Percentiles rank a stretch among this genome's conserved stretches.
Conservation (phyloP, 805 yeast species). For the Kodamaea lidongshanica region DNA sequence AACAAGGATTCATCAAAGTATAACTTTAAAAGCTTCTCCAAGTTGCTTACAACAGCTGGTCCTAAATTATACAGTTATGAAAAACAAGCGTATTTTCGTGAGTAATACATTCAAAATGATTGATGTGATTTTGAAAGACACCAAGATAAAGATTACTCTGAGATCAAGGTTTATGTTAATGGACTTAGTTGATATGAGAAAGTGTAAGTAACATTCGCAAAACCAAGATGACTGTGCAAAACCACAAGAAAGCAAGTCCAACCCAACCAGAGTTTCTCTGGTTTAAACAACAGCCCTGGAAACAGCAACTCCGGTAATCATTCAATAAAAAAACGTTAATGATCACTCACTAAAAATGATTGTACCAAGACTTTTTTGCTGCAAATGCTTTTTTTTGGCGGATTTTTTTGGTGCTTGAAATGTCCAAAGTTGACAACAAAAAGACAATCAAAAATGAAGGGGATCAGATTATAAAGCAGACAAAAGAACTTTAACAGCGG, state of each 20-base stretch:
- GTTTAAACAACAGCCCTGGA: conserved; percentile 41
- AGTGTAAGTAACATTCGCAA: conserved; percentile 56
- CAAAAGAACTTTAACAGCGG: no score
- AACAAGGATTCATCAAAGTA: conserved; percentile 78
- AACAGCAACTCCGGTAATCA: conserved; percentile 11
- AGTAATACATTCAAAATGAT: conserved; percentile 53
- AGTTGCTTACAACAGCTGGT: conserved; percentile 82
- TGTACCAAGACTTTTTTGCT: no score
- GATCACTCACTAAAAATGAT: no score
- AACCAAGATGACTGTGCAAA: conserved; percentile 80
- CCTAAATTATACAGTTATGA: conserved; percentile 54
- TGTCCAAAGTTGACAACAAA: no score
- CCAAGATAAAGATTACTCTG: conserved; percentile 49
- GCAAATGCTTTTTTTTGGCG: no score
- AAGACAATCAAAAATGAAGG: no score
- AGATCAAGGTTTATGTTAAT: conserved; percentile 80
- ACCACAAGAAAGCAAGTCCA: conserved; percentile 47
- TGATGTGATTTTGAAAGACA: conserved; percentile 43
- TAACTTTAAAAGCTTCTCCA: conserved; percentile 79
- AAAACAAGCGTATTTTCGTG: conserved; percentile 44
- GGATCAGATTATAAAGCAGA: no score
- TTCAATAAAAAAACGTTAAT: conserved; percentile 8
- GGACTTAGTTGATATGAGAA: conserved; percentile 80
- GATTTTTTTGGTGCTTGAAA: no score
- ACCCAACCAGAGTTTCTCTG: conserved; percentile 41